Percentiles rank a stretch among this genome's conserved stretches.
These are phyloP conservation scores for Yamadazyma philogaea DNA, from an alignment of 805 yeast species.

Conservation along the genomic window DNA sequence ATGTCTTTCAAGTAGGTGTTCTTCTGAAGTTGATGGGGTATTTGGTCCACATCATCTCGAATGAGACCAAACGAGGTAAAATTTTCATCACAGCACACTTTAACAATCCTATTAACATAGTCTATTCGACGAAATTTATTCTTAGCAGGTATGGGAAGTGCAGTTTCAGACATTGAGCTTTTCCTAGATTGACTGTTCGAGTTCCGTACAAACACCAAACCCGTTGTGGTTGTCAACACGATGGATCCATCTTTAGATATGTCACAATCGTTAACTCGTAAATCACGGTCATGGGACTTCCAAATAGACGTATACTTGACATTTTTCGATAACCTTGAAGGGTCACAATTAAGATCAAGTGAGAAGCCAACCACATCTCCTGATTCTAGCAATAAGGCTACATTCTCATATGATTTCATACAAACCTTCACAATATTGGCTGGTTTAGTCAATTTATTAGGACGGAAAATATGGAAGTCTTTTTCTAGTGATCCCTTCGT, in stretches of 20 bases:
- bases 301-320: conserved; percentile 53
- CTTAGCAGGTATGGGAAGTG: conserved; percentile 27
- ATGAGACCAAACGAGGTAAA: conserved; percentile 68
- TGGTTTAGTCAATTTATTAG: conserved; percentile 46
- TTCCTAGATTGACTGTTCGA: conserved; percentile 21
- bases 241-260: conserved; percentile 66
- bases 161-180: conserved; percentile 31
- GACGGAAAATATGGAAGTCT: conserved; percentile 54
- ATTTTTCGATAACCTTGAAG: conserved; percentile 20
- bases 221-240: conserved; percentile 64
- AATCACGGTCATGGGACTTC: conserved; percentile 57
- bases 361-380: conserved; percentile 54
- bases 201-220: conserved; percentile 55
- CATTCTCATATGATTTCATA: conserved; percentile 37
- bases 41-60: conserved; percentile 56
- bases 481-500: conserved; percentile 34
- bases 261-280: conserved; percentile 65
- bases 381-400: conserved; percentile 52
- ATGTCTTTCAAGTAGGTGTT: conserved; percentile 53
- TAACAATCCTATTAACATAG: conserved; percentile 52
- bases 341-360: conserved; percentile 10
- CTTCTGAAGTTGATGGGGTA: conserved; percentile 52
- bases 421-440: conserved; percentile 30
- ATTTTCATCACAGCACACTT: conserved; percentile 62
- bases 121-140: conserved; percentile 55